These are phyloP conservation scores for Athelia psychrophila DNA, from an alignment of 1,284 basidiomycete species.

Conservation along the genomic window DNA sequence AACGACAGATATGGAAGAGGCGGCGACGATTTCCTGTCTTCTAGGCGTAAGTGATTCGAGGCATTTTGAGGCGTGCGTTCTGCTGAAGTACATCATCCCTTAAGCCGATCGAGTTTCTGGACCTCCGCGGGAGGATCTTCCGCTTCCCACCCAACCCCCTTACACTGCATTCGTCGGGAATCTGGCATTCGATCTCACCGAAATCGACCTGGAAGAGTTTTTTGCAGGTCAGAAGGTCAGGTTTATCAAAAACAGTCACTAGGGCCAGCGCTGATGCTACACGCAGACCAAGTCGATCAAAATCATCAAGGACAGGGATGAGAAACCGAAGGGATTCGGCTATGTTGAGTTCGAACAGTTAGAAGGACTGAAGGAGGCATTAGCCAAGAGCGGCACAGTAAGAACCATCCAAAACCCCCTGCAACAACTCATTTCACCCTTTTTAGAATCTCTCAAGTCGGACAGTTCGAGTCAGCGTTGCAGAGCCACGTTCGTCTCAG, in stretches of 20 bases:
- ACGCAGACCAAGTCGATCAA: constrained; percentile 79
- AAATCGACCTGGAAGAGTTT: constrained; percentile 80
- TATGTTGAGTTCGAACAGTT: constrained; percentile 92
- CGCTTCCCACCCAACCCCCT: constrained; percentile 91
- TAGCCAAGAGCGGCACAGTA: constrained; percentile 65
- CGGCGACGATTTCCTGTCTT: constrained; percentile 61
- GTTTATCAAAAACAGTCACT: constrained; percentile 6
- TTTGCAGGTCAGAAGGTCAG: constrained; percentile 67
- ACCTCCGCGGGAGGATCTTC: constrained; percentile 84
- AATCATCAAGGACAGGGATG: constrained; percentile 88
- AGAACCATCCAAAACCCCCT: constrained; percentile 23
- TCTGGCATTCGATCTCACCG: constrained; percentile 89
- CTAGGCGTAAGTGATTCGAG: constrained; percentile 46
- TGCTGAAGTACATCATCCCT: constrained; percentile 10
- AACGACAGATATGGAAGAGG: constrained; percentile 52
- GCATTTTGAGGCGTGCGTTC: constrained; percentile 3
- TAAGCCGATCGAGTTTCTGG: constrained; percentile 59
- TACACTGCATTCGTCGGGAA: constrained; percentile 98
- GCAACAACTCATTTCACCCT: constrained; percentile 4
- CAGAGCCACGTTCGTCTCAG: constrained; percentile 81
- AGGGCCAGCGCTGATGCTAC: neutral
- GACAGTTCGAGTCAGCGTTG: constrained; percentile 88
- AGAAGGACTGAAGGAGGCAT: constrained; percentile 82
- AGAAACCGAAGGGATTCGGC: constrained; percentile 96
- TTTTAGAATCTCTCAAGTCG: constrained; percentile 72